phyloP scores from a whole-genome alignment of 2,329 filamentous ascomycete species.

The Epichloe gansuensis region DNA sequence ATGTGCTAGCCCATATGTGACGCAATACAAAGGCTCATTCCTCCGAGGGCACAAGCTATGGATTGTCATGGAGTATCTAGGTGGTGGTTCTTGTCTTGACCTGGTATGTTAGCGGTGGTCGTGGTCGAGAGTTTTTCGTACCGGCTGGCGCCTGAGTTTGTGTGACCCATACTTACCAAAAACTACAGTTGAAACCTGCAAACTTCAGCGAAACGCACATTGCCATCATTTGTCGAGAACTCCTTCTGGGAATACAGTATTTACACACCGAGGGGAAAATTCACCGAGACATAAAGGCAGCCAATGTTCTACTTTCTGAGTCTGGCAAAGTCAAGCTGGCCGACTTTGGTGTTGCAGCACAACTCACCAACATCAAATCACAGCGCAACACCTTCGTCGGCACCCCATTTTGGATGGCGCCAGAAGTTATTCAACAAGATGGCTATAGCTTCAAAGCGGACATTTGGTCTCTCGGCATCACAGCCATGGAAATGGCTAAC shows the following conservation, averaged over 20 bases:
- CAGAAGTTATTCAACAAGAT: constrained; percentile 83
- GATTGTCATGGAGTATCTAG: constrained; percentile 98
- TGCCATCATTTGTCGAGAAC: constrained; percentile 84
- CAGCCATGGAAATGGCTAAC: constrained; percentile 76
- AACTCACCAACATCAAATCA: constrained; percentile 94
- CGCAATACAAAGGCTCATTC: constrained; percentile 93
- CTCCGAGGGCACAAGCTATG: constrained; percentile 93
- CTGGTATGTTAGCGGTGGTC: constrained; percentile 42
- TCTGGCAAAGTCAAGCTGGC: constrained; percentile 87
- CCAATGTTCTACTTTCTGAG: constrained; percentile 87
- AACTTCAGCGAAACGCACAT: constrained; percentile 82
- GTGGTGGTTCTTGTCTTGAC: constrained; percentile 89
- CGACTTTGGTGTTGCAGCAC: constrained; percentile 93
- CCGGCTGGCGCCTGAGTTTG: not conserved
- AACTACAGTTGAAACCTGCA: constrained; percentile 69
- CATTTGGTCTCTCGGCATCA: constrained; percentile 87
- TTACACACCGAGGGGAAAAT: constrained; percentile 91
- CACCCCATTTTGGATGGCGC: constrained; percentile 95
- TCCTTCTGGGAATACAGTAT: constrained; percentile 83
- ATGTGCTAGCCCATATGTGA: constrained; percentile 86
- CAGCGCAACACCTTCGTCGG: constrained; percentile 96
- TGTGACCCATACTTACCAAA: constrained; percentile 16
- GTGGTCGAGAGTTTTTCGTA: not conserved
- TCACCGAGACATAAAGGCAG: constrained; percentile 92
- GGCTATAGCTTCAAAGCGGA: constrained; percentile 79